Evolutionary conservation across 352 stramenopile species (phyloP), one percentile per base, ranked within the genome.

Genomic region (Peronospora belbahrii): DNA sequence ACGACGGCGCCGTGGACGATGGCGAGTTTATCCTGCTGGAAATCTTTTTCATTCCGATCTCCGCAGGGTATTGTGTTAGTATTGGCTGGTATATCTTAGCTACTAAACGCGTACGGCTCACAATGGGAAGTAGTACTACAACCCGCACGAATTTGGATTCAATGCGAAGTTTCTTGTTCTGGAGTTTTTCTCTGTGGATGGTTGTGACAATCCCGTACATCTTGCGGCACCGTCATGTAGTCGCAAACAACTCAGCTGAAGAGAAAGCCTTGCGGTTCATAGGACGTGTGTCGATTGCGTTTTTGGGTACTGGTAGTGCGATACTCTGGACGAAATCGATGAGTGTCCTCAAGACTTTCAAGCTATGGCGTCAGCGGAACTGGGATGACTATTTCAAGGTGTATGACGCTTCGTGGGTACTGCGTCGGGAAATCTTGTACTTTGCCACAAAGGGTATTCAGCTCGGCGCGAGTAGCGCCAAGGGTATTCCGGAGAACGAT

Each of bases 301-400:
- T 83, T 51, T 81, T 88, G 47, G 79, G 82, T 3, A 70, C 68
- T 2, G 58, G 83, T 25, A 74, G 64, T 6, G 78, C 78, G 6
- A 64, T 88, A 45, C 63, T 86, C 9, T 94, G 81, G 76, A 67
- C 67, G 2, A 69, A 74, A 20, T 67, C 82, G 27, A 86, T 85
- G 54, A 64, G 69, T 10, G 63, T 84, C 9, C 45, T 66, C 3
- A 74, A 68, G 32, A 83, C 80, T 13, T 88, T 82, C 50, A 62
- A 67, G 30, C 50, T 94, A 18, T 94, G 82, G 82, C 69, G 72
- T 18, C 67, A 83, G 35, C 77, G 72, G 4, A 84, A 85, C 32
- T 94, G 81, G 78, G 82, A 94, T 48, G 74, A 85, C 43, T 89
- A 90, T 49, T 75, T 94, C 25, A 88, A 90, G 43, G 65, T 88